phyloP scores from a whole-genome alignment of 345 rosid species.

The Mangifera indica region DNA sequence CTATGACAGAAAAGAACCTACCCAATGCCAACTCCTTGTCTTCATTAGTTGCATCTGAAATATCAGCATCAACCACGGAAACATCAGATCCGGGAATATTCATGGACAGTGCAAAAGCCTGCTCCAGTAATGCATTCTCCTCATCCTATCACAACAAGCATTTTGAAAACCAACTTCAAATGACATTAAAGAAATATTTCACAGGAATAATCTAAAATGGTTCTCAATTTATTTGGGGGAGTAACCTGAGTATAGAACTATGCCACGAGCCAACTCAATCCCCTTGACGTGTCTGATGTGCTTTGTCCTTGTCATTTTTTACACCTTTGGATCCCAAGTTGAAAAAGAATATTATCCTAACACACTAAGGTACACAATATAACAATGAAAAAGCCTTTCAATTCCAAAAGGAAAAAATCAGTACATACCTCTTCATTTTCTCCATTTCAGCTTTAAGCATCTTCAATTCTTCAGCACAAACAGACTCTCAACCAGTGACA shows the following conservation, averaged over 20 bases:
- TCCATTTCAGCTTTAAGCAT: slow-evolving; percentile 58
- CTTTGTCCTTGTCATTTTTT: no score
- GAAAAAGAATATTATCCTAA: no score
- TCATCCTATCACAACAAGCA: slow-evolving; percentile 41
- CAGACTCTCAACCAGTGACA: no score
- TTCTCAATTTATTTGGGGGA: not conserved
- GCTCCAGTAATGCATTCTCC: slow-evolving; percentile 53
- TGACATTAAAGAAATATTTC: not conserved
- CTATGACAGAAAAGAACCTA: slow-evolving; percentile 21
- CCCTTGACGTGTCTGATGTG: no score
- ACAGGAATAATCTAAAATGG: not conserved
- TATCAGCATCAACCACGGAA: slow-evolving; percentile 51
- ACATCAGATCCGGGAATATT: slow-evolving; percentile 34
- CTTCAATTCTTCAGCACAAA: slow-evolving; percentile 37
- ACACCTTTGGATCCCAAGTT: no score
- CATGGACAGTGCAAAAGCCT: slow-evolving; percentile 70
- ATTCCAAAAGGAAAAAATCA: not conserved
- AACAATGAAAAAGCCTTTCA: not conserved
- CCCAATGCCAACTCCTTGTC: slow-evolving; percentile 72
- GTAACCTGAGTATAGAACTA: no score
- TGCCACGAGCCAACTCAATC: no score
- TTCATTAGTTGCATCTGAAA: slow-evolving; percentile 55
- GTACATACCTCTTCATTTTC: slow-evolving; percentile 49
- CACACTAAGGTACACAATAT: not conserved
- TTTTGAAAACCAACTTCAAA: slow-evolving; percentile 12